These are phyloP conservation scores for Malus hybrid DNA, from an alignment of 331 rosid genomes.

Conservation along the genomic window DNA sequence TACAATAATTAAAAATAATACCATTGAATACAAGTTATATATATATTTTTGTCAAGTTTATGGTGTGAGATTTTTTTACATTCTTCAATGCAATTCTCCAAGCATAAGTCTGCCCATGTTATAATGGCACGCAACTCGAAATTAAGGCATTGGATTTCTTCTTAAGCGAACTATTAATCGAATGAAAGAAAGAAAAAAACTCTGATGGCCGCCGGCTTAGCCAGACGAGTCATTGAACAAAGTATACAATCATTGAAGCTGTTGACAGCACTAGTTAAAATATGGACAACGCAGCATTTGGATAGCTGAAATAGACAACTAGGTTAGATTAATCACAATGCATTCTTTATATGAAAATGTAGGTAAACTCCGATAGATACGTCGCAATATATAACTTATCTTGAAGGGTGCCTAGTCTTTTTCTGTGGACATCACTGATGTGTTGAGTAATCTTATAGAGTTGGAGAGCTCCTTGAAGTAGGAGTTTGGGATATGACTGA, in stretches of 20 bases:
- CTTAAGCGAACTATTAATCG: background rate
- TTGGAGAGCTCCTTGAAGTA: background rate
- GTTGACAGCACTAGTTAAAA: slow-evolving; percentile 8
- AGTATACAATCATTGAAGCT: background rate
- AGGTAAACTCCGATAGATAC: slow-evolving; percentile 32
- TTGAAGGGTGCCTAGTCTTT: slow-evolving; percentile 64
- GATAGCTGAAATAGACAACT: background rate
- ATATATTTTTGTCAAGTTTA: no score
- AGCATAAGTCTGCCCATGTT: background rate
- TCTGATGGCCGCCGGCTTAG: background rate
- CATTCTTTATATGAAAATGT: slow-evolving; percentile 27
- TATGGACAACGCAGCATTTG: background rate
- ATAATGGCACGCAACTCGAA: background rate
- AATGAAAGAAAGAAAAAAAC: background rate
- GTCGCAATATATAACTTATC: slow-evolving; percentile 27
- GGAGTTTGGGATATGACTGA: background rate
- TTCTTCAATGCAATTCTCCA: background rate
- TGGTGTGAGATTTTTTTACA: background rate
- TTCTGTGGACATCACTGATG: slow-evolving; percentile 34
- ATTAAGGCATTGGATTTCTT: slow-evolving; percentile 1
- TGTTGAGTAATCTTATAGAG: slow-evolving; percentile 10
- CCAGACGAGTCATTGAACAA: background rate
- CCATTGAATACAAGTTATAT: background rate
- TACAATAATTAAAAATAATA: no score
- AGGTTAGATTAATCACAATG: background rate